phyloP scores from a whole-genome alignment of 352 stramenopile genomes.

The Phytophthora meadii region DNA sequence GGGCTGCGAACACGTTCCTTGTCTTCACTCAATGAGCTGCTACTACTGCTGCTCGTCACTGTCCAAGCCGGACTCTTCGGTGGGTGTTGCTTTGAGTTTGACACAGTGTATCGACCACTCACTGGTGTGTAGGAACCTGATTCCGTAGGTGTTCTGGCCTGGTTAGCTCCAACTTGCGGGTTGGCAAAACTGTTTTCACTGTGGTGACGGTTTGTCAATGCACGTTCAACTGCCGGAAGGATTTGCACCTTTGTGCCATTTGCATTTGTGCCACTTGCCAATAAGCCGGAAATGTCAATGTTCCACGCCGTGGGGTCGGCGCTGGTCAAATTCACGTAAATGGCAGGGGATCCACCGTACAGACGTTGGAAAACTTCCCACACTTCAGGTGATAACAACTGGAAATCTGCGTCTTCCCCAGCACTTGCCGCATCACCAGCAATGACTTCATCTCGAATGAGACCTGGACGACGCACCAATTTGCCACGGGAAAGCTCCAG shows the following conservation, averaged over 20 bases:
- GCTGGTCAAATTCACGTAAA: constrained; percentile 48
- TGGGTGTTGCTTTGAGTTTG: constrained; percentile 21
- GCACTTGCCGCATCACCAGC: constrained; percentile 33
- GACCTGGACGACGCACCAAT: constrained; percentile 51
- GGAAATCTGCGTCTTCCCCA: constrained; percentile 52
- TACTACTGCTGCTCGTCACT: constrained; percentile 44
- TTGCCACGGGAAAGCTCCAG: constrained; percentile 60
- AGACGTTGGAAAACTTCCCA: constrained; percentile 77
- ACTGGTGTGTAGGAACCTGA: constrained; percentile 23
- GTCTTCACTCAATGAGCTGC: constrained; percentile 42
- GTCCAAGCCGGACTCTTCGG: constrained; percentile 42
- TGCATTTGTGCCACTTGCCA: constrained; percentile 26
- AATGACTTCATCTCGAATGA: constrained; percentile 41
- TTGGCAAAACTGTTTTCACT: constrained; percentile 25
- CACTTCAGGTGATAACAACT: constrained; percentile 69
- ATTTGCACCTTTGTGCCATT: constrained; percentile 36
- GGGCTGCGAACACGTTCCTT: constrained; percentile 33
- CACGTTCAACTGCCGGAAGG: constrained; percentile 42
- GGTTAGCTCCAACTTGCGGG: constrained; percentile 12
- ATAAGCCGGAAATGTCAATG: constrained; percentile 46
- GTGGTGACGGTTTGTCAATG: constrained; percentile 58
- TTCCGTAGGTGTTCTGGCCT: constrained; percentile 30
- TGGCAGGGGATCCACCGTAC: constrained; percentile 66
- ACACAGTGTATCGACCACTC: constrained; percentile 18
- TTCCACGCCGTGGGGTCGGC: constrained; percentile 46